These are phyloP conservation scores for Trichoderma citrinoviride DNA, from an alignment of 2,329 filamentous ascomycete genomes.

Conservation along the genomic window DNA sequence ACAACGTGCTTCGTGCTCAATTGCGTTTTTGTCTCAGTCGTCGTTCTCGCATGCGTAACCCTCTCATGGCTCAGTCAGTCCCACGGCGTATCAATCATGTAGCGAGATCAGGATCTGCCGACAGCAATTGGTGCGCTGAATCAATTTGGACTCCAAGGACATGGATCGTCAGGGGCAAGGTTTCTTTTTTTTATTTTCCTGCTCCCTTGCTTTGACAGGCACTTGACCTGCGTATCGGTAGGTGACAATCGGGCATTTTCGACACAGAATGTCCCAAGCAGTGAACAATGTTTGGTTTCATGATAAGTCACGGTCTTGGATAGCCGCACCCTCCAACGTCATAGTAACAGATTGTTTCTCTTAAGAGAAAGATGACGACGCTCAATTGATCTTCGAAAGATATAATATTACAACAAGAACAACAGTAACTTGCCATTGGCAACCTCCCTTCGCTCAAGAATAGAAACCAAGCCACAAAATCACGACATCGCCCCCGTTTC, in stretches of 20 bases:
- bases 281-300: neutral
- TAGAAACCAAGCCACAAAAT: neutral
- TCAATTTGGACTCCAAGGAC: neutral
- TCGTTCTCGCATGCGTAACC: neutral
- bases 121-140: neutral
- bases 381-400: neutral
- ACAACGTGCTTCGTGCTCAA: neutral
- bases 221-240: neutral
- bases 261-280: neutral
- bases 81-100: neutral
- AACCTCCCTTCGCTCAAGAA: neutral
- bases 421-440: neutral
- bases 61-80: neutral
- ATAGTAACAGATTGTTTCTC: neutral
- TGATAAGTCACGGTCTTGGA: too few species aligned
- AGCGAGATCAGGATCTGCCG: constrained; percentile 15
- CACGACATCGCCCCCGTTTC: neutral
- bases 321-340: neutral
- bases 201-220: neutral
- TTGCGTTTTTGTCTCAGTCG: neutral
- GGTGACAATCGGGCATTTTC: neutral
- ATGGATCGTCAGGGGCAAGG: constrained; percentile 13
- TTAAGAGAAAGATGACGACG: too few species aligned
- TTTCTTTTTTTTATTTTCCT: neutral
- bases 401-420: neutral